Evolutionary conservation across 306 rosid genomes (phyloP).

Genomic region (Mimosa pudica): DNA sequence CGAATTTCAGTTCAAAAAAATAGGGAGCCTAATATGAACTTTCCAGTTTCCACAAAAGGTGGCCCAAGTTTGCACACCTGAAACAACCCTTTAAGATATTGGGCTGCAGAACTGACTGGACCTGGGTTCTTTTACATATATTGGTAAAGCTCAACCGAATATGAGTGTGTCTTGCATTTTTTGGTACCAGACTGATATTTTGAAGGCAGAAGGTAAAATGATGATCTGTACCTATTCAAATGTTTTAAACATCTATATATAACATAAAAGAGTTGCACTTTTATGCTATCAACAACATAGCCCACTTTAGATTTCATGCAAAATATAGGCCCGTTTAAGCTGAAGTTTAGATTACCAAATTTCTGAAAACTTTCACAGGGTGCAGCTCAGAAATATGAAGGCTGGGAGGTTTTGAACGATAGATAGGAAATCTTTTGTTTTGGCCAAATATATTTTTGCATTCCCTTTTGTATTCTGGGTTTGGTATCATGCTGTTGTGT

Average conservation of each 20-base stretch:
- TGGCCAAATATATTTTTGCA: background rate
- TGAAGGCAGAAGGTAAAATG: background rate
- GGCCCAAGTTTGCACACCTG: constrained; percentile 96
- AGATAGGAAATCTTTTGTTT: background rate
- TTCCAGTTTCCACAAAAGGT: constrained; percentile 90
- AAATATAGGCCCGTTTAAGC: too few species aligned
- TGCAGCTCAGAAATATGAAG: background rate
- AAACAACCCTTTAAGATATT: constrained; percentile 95
- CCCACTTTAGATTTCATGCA: background rate
- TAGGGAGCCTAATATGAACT: constrained; percentile 54
- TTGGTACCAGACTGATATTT: background rate
- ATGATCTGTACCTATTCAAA: background rate
- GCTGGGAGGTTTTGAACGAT: background rate
- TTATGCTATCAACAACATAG: background rate
- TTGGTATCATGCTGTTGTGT: background rate
- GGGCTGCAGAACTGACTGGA: constrained; percentile 96
- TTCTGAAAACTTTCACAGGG: background rate
- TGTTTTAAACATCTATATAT: background rate
- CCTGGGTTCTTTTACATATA: constrained; percentile 89
- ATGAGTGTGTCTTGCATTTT: constrained; percentile 38
- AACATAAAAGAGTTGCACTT: too few species aligned
- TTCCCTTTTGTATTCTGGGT: background rate
- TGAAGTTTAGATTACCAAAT: background rate
- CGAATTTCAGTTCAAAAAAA: too few species aligned
- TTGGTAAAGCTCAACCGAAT: constrained; percentile 85